Conservation (phyloP, 352 stramenopile species). For the Globisporangium echinulatum region DNA sequence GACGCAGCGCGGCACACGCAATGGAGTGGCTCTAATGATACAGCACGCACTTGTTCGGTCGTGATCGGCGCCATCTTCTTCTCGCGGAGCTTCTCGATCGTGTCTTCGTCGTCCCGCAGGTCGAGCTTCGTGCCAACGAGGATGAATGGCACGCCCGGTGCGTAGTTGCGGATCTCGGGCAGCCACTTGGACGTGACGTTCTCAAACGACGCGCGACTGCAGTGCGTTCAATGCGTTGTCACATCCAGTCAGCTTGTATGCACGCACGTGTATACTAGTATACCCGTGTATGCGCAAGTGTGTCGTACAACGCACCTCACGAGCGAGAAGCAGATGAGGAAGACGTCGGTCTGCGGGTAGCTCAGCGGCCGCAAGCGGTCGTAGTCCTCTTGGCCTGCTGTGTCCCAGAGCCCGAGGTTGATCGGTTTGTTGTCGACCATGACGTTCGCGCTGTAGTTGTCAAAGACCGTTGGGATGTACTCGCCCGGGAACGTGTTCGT, state of each 20-base stretch:
- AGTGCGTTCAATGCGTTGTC: neutral
- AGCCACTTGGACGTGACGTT: conserved; percentile 95
- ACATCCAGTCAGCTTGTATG: too few relatives aligned
- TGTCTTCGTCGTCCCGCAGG: conserved; percentile 87
- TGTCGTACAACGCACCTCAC: conserved; percentile 41
- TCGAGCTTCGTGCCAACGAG: conserved; percentile 95
- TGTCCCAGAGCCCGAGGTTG: conserved; percentile 96
- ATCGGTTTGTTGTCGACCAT: conserved; percentile 93
- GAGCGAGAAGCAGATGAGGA: conserved; percentile 95
- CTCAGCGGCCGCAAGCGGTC: conserved; percentile 92
- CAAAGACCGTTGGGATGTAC: conserved; percentile 96
- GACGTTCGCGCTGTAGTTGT: conserved; percentile 92
- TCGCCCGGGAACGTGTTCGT: conserved; percentile 95
- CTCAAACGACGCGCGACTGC: conserved; percentile 89
- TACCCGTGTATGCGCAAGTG: too few relatives aligned
- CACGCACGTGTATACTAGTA: too few relatives aligned
- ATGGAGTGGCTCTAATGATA: too few relatives aligned
- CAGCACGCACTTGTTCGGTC: conserved; percentile 47
- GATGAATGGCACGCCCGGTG: conserved; percentile 91
- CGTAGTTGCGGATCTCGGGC: conserved; percentile 86
- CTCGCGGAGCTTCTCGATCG: conserved; percentile 81
- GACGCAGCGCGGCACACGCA: too few relatives aligned
- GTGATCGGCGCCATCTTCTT: conserved; percentile 78
- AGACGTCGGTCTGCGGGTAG: conserved; percentile 96
- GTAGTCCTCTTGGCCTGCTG: conserved; percentile 96